A percentile compares a stretch with the other conserved stretches of the same genome.
phyloP scores from a whole-genome alignment of 2,329 filamentous ascomycete genomes.

The Colletotrichum musicola region DNA sequence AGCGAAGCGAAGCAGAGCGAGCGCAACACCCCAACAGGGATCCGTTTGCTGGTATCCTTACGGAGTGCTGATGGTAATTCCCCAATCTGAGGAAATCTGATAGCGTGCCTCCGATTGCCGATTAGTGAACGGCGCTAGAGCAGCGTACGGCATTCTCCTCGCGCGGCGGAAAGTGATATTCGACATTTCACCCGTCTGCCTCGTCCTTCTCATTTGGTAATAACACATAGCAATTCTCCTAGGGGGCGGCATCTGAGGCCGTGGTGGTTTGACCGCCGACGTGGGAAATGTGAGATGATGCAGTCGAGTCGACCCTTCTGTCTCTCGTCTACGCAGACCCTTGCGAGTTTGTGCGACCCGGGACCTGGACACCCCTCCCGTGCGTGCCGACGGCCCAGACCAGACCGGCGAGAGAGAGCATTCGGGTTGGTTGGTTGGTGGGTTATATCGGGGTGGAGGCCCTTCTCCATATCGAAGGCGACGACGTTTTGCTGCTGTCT shows the following conservation, averaged over 20 bases:
- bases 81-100: slow-evolving; percentile 31
- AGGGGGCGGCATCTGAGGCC: slow-evolving; percentile 10
- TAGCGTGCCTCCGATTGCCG: slow-evolving; percentile 26
- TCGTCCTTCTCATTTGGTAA: not conserved
- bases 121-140: slow-evolving; percentile 32
- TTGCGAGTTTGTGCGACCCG: not conserved
- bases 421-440: slow-evolving; percentile 7
- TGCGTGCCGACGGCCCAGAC: too few species aligned
- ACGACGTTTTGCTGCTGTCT: not conserved
- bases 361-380: not conserved
- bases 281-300: slow-evolving; percentile 23
- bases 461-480: slow-evolving; percentile 4
- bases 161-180: slow-evolving; percentile 7
- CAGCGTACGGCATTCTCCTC: slow-evolving; percentile 4
- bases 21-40: slow-evolving; percentile 10
- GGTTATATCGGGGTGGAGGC: not conserved
- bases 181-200: not conserved
- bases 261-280: slow-evolving; percentile 11
- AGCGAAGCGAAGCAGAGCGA: not conserved
- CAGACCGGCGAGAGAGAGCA: too few species aligned
- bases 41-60: not conserved
- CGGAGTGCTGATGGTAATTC: too few species aligned
- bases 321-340: slow-evolving; percentile 9
- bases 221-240: too few species aligned
- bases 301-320: not conserved